Evolutionary conservation across 805 yeast species (phyloP), one percentile per base, ranked within the genome.

Genomic region (Torulaspora delbrueckii): DNA sequence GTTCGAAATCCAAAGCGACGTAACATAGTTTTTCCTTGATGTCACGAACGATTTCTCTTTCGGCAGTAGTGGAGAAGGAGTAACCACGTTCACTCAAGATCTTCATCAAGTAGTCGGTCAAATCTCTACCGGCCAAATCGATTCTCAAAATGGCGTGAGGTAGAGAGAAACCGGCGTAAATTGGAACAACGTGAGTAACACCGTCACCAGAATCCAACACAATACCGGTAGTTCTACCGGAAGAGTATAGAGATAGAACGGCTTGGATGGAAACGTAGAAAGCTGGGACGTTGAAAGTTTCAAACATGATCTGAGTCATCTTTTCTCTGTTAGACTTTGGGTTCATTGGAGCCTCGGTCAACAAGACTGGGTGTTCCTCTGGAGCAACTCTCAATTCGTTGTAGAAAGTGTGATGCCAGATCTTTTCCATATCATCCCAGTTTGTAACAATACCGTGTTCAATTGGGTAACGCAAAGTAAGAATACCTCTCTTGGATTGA

Each of bases 381-480:
- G 98, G 98, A 51, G 97, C 97, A 72, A 93, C 97, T 79, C 98
- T 88, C 77, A 93, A 85, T 79, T 93, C 99, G 78, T 93, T 93
- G 91, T 90, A 91, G 83, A 93, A 93, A 65, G 98, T 93, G 82
- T 93, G 99, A 76, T 93, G 98, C 99, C 99, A 93, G 81, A 93
- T 93, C 79, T 91, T 91, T 80, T 93, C 99, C 99, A 93, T 93
- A 72, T 93, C 99, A 73, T 91, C 97, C 99, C 99, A 93, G 89
- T 93, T 89, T 76, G 96, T 91, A 58, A 93, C 98, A 64, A 93
- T 89, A 86, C 99, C 99, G 81, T 93, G 99, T 81, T 93, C 98
- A 71, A 91, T 93, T 71, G 99, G 99, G 81, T 93, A 93, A 77
- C 96, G 86, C 72, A 93, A 79, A 67, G 96, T 88, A 71, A 93